Percentiles rank a stretch among this genome's conserved stretches.
phyloP scores from a whole-genome alignment of 2,329 filamentous ascomycete species.

The Verticillium longisporum region DNA sequence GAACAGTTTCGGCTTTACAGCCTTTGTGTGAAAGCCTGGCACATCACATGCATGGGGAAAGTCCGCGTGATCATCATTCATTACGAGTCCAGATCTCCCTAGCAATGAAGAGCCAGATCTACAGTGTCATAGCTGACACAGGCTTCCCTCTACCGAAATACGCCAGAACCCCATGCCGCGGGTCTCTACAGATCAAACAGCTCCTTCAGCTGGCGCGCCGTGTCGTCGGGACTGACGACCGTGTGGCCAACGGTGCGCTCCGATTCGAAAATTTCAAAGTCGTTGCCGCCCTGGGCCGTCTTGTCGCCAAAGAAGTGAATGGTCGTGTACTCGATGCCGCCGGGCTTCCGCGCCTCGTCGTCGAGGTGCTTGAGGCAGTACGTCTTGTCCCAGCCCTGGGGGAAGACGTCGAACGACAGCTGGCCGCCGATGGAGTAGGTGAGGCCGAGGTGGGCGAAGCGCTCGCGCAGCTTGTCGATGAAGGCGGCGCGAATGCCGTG shows the following conservation, averaged over 20 bases:
- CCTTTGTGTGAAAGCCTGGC: too few species aligned
- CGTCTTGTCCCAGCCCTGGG: constrained; percentile 95
- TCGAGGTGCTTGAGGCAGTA: constrained; percentile 90
- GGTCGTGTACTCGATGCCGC: constrained; percentile 71
- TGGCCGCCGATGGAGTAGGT: constrained; percentile 96
- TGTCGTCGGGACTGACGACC: constrained; percentile 77
- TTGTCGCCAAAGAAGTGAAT: constrained; percentile 99
- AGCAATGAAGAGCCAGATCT: not conserved
- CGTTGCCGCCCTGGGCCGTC: constrained; percentile 83
- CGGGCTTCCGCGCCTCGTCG: constrained; percentile 63
- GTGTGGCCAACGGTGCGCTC: constrained; percentile 76
- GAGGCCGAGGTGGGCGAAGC: constrained; percentile 76
- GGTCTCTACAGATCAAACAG: constrained; percentile 59
- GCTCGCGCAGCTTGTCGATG: constrained; percentile 68
- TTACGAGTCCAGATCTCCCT: not conserved
- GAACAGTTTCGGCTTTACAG: too few species aligned
- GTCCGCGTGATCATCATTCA: not conserved
- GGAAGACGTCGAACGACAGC: constrained; percentile 98
- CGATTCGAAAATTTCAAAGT: constrained; percentile 89
- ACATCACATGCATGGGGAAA: not conserved
- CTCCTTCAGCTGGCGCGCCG: constrained; percentile 71
- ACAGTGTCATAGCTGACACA: not conserved
- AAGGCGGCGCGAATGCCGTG: constrained; percentile 72
- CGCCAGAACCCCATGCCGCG: not conserved
- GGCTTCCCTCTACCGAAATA: not conserved